Base-by-base conservation (phyloP, 148 eudicot genomes). In the Camellia granthamiana region DNA sequence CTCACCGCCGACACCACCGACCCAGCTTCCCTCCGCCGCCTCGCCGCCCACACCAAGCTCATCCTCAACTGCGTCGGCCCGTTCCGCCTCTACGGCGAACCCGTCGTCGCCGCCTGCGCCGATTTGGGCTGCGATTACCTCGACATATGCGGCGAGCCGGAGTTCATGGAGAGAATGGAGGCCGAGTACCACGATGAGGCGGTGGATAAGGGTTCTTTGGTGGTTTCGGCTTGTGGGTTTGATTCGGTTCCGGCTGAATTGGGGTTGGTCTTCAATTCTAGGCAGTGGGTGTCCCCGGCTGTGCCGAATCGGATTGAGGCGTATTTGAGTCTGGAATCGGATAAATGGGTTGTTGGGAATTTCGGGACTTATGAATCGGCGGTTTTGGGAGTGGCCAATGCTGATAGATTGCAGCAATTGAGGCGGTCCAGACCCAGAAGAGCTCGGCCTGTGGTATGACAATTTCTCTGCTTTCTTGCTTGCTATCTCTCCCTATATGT, bases 41-140 rank as follows among this genome's bases (percentile, higher is more conserved):
- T 94, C 63, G 86, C 91, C 5, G 52, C 86, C 69, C 85, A 77
- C 0, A 46, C 95, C 21, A 86, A 74, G 42, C 78, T 94, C 70
- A 3, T 94, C 52, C 92, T 94, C 72, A 90, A 91, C 83, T 94
- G 98, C 81, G 97, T 94, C 3, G 98, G 97, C 54, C 98, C 97
- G 4, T 94, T 91, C 41, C 89, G 97, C 14, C 84, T 78, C 66
- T 83, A 91, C 76, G 95, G 98, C 9, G 83, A 84, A 44, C 88
- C 91, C 12, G 92, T 90, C 0, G 92, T 92, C 0, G 77, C 85
- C n/a, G 98, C 97, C 0, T 91, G 97, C 69, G 84, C 85, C 15
- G 93, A 90, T 0, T 11, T 73, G 12, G 95, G 97, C 10, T 89
- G 91, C 61, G 95, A 92, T 61, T 94, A 94, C 78, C 47, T 94